Base-by-base conservation (phyloP, 805 yeast genomes). In the Wickerhamiella spandovensis region DNA sequence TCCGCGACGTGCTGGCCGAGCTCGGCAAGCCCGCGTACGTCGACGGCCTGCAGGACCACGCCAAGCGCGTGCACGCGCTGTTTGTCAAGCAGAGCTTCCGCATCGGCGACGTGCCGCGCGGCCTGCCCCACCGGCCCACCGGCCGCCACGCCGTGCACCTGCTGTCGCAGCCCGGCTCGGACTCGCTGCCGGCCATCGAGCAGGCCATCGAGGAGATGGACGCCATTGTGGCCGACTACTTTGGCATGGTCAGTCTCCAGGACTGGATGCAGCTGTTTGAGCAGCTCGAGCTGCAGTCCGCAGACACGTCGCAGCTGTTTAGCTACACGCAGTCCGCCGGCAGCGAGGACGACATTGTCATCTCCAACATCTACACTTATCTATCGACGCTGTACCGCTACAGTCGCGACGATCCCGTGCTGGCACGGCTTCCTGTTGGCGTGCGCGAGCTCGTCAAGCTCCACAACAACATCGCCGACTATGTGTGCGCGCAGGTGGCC, bases 261-360 rank as follows among this genome's bases (percentile, higher is more conserved):
- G 95, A 89, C 58, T 90, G 97, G 96, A 70, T 86, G 48, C 74
- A 75, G 50, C 76, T 82, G 3, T 84, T 77, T 62, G 90, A 86
- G 59, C 66, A 81, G 1, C 65, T 90, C 44, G 96, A 89, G 61
- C 68, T 76, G 30, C 81, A 82, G 52, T 76, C 81, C 23, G 76
- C 77, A 21, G 78, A 74, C 46, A 72, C 80, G 0, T 62, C 76
- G 10, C 74, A 81, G 8, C 67, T 87, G 51, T 81, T 83, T 61
- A 70, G 73, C 47, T 75, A 79, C 60, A 52, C 65, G 67, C 50
- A 79, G 69, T 55, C 66, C 58, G 47, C 51, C 53, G 53, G 60
- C 5, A 48, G 56, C 28, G 84, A 79, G 28, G 84, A 78, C 12
- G 75, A 74, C 8, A 54, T 88, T 10, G 71, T 74, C 7, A 70